Evolutionary conservation across 257 asterid genomes (phyloP).

Genomic region (Solanum appendiculatum): DNA sequence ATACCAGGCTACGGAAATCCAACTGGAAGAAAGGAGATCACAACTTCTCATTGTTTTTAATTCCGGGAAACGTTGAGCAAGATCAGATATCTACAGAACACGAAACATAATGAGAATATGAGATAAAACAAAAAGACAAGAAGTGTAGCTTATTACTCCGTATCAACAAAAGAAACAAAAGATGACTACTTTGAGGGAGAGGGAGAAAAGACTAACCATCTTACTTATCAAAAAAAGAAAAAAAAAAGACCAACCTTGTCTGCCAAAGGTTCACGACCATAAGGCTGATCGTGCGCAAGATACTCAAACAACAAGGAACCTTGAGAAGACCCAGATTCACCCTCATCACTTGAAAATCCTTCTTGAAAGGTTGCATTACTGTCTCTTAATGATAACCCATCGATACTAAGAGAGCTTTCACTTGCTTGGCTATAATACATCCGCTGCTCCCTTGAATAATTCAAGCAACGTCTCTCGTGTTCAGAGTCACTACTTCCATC

Average conservation of each 20-base stretch:
- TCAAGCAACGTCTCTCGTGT: conserved; percentile 44
- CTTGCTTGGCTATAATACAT: conserved; percentile 14
- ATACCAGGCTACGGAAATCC: conserved; percentile 99
- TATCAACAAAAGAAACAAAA: neutral
- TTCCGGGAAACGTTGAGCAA: conserved; percentile 56
- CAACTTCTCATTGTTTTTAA: conserved; percentile 72
- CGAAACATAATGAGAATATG: neutral
- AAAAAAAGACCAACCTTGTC: conserved; percentile 21
- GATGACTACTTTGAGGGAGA: neutral
- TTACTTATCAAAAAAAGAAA: neutral
- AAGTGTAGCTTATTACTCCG: neutral
- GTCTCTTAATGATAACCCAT: conserved; percentile 25
- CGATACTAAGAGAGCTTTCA: conserved; percentile 23
- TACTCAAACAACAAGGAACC: conserved; percentile 71
- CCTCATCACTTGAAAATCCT: conserved; percentile 83
- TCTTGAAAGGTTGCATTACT: conserved; percentile 50
- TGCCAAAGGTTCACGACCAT: conserved; percentile 75
- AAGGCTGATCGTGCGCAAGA: conserved; percentile 66
- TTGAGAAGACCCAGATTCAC: conserved; percentile 70
- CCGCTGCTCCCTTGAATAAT: conserved; percentile 27
- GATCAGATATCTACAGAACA: conserved; percentile 54
- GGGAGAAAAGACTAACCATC: neutral
- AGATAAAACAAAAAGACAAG: neutral
- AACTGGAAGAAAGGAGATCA: conserved; percentile 75
- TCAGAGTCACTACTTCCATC: conserved; percentile 92